Conservation (phyloP, 345 rosid genomes). For the Citrus cavaleriei region DNA sequence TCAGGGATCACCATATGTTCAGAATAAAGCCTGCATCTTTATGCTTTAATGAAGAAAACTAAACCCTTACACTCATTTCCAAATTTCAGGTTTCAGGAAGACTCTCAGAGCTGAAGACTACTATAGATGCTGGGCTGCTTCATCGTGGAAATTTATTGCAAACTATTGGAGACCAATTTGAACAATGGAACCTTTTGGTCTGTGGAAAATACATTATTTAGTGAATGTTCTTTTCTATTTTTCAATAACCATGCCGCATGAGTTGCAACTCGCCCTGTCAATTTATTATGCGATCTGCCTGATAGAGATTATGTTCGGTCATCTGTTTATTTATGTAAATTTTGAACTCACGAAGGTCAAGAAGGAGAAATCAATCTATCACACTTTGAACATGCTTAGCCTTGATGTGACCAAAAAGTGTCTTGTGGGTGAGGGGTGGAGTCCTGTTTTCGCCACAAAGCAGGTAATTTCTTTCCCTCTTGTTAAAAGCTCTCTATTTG, state of each 20-base stretch:
- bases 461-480: conserved; percentile 42
- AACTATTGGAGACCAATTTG: conserved; percentile 72
- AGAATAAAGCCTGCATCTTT: not conserved
- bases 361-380: conserved; percentile 89
- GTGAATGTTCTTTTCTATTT: conserved; percentile 4
- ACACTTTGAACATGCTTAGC: conserved; percentile 94
- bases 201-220: conserved; percentile 16
- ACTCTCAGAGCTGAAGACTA: conserved; percentile 69
- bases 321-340: not conserved
- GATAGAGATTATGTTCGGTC: not conserved
- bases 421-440: conserved; percentile 95
- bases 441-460: conserved; percentile 85
- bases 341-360: conserved; percentile 54
- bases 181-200: conserved; percentile 81
- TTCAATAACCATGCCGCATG: not conserved
- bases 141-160: conserved; percentile 63
- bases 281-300: conserved; percentile 5
- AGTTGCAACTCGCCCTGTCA: not conserved
- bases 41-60: not conserved
- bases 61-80: not conserved
- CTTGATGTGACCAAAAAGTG: conserved; percentile 95
- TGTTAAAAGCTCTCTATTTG: not conserved
- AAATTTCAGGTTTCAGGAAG: conserved; percentile 66
- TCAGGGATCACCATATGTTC: not conserved
- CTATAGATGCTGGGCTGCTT: conserved; percentile 62